These are phyloP conservation scores for Tricholoma terreum DNA, from an alignment of 768 basidiomycete species.

Conservation along the genomic window DNA sequence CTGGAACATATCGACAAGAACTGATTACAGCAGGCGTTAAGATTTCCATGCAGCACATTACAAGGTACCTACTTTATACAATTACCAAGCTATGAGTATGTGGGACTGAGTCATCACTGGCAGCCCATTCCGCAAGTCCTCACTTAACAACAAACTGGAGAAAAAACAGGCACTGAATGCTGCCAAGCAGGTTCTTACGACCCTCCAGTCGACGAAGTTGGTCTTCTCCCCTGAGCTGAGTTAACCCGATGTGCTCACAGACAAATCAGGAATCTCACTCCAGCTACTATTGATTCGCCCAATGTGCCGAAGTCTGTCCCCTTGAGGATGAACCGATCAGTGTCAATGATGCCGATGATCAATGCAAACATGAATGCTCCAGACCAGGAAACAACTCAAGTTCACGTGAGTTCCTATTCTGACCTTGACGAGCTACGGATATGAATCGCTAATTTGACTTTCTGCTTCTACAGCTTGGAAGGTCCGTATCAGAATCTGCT, in stretches of 20 bases:
- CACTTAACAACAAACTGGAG: slow-evolving; percentile 6
- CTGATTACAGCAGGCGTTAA: slow-evolving; percentile 11
- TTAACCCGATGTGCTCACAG: not conserved
- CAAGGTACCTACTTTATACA: slow-evolving; percentile 9
- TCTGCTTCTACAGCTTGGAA: not conserved
- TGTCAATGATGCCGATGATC: not conserved
- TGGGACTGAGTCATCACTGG: not conserved
- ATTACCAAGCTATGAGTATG: not conserved
- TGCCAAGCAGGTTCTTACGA: slow-evolving; percentile 6
- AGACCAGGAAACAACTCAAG: not conserved
- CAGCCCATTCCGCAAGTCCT: slow-evolving; percentile 7
- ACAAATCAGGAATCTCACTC: not conserved
- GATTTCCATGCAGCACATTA: slow-evolving; percentile 10
- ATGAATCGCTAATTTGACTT: not conserved
- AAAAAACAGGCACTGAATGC: slow-evolving; percentile 4
- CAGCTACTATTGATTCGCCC: not conserved
- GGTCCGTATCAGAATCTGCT: not conserved
- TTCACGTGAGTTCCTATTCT: not conserved
- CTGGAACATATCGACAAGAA: slow-evolving; percentile 11
- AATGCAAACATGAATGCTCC: not conserved
- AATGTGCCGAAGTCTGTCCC: not conserved
- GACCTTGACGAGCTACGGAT: not conserved
- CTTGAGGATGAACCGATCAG: not conserved
- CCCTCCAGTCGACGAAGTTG: slow-evolving; percentile 1
- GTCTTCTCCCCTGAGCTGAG: not conserved